Evolutionary conservation across 768 basidiomycete species (phyloP).

Genomic region (Imleria badia): DNA sequence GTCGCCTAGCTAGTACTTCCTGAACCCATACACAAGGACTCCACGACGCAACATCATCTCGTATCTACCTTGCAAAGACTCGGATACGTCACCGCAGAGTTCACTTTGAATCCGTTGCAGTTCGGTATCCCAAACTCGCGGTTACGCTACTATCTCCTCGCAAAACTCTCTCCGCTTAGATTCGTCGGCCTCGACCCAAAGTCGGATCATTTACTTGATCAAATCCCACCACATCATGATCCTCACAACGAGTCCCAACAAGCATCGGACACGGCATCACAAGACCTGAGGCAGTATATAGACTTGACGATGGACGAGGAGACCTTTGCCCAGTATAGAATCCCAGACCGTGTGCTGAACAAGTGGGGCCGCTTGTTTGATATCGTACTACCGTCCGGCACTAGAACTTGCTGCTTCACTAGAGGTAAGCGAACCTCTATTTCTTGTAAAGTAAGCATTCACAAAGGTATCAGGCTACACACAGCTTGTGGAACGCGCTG

Average conservation of each 20-base stretch:
- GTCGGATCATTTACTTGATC: slow-evolving; percentile 39
- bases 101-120: slow-evolving; percentile 73
- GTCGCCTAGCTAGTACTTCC: not conserved
- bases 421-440: slow-evolving; percentile 45
- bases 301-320: slow-evolving; percentile 8
- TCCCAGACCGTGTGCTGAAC: slow-evolving; percentile 61
- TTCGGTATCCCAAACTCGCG: slow-evolving; percentile 83
- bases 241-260: slow-evolving; percentile 9
- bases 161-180: slow-evolving; percentile 45
- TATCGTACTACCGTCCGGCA: slow-evolving; percentile 64
- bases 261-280: not conserved
- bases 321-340: slow-evolving; percentile 28
- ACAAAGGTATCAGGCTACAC: slow-evolving; percentile 59
- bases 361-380: slow-evolving; percentile 84
- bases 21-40: slow-evolving; percentile 46
- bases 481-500: slow-evolving; percentile 71
- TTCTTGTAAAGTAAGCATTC: not conserved
- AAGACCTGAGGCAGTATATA: not conserved
- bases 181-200: slow-evolving; percentile 33
- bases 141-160: slow-evolving; percentile 76
- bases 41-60: slow-evolving; percentile 59
- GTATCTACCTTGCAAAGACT: slow-evolving; percentile 49
- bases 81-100: slow-evolving; percentile 58
- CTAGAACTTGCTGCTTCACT: slow-evolving; percentile 77
- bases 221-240: slow-evolving; percentile 16